Evolutionary conservation across 305 asterid species (phyloP).

Genomic region (Salvia sclarea): DNA sequence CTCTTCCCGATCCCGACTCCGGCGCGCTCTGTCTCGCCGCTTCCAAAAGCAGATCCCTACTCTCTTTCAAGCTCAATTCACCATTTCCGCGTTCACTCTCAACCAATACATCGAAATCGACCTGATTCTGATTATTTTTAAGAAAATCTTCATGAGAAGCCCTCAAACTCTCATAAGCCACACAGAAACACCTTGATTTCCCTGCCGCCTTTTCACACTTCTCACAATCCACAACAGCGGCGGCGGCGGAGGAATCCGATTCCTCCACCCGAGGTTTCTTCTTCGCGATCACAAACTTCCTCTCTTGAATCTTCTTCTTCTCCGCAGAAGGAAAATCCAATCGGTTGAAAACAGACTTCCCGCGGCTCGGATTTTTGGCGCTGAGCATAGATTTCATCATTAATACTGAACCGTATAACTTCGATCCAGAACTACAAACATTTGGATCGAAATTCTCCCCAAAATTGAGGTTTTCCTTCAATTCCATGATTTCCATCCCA

Average conservation of each 20-base stretch:
- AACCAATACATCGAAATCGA: not conserved
- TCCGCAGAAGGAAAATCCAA: slow-evolving; percentile 49
- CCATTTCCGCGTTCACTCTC: slow-evolving; percentile 18
- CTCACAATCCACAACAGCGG: slow-evolving; percentile 35
- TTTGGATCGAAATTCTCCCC: slow-evolving; percentile 67
- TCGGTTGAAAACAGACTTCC: slow-evolving; percentile 36
- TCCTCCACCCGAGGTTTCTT: slow-evolving; percentile 50
- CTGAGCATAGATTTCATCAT: slow-evolving; percentile 42
- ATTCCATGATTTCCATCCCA: slow-evolving; percentile 38
- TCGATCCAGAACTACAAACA: slow-evolving; percentile 40
- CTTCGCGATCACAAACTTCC: slow-evolving; percentile 74
- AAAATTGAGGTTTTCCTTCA: slow-evolving; percentile 19
- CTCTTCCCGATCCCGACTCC: slow-evolving; percentile 50
- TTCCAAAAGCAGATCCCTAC: slow-evolving; percentile 52
- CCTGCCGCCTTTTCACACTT: slow-evolving; percentile 45
- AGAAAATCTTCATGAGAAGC: slow-evolving; percentile 61
- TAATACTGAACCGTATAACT: slow-evolving; percentile 39
- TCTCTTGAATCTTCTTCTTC: slow-evolving; percentile 68
- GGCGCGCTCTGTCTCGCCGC: slow-evolving; percentile 43
- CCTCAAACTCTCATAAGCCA: slow-evolving; percentile 51
- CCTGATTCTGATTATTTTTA: slow-evolving; percentile 29
- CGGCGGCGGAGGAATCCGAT: slow-evolving; percentile 9
- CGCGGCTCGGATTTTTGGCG: slow-evolving; percentile 40
- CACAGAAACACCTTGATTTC: slow-evolving; percentile 55
- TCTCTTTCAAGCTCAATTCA: slow-evolving; percentile 47